phyloP scores from a whole-genome alignment of 2,329 filamentous ascomycete species.

The Remersonia thermophila region DNA sequence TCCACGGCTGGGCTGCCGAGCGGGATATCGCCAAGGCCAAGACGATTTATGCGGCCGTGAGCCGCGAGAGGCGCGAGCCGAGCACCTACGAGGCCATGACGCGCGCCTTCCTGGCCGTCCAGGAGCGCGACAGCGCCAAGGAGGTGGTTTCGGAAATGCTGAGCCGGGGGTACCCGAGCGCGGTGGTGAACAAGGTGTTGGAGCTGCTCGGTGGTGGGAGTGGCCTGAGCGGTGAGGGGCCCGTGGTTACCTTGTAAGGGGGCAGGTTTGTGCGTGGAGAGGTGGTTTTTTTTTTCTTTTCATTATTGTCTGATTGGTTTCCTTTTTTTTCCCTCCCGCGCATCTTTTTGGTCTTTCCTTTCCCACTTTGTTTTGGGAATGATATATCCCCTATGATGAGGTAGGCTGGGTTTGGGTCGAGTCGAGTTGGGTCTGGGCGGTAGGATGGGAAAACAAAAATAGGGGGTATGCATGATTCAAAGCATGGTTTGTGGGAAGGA shows the following conservation, averaged over 20 bases:
- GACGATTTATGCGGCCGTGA: slow-evolving; percentile 67
- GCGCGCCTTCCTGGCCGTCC: slow-evolving; percentile 73
- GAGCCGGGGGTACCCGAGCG: slow-evolving; percentile 75
- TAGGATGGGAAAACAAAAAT: not conserved
- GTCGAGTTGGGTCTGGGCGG: not conserved
- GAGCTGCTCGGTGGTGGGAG: slow-evolving; percentile 62
- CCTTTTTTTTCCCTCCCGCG: slow-evolving; percentile 3
- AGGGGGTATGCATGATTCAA: slow-evolving; percentile 1
- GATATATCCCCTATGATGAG: slow-evolving; percentile 13
- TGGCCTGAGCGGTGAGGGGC: too few species aligned
- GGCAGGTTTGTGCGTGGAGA: slow-evolving; percentile 3
- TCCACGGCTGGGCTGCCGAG: slow-evolving; percentile 87
- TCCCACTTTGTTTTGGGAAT: slow-evolving; percentile 7
- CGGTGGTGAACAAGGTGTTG: slow-evolving; percentile 85
- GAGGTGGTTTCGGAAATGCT: slow-evolving; percentile 81
- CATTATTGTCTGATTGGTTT: slow-evolving; percentile 3
- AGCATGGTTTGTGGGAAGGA: slow-evolving; percentile 1
- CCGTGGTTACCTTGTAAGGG: slow-evolving; percentile 24
- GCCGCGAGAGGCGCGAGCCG: slow-evolving; percentile 70
- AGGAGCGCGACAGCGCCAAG: slow-evolving; percentile 66
- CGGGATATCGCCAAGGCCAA: slow-evolving; percentile 69
- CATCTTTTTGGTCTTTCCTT: not conserved
- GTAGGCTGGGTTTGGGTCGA: not conserved
- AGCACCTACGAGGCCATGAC: slow-evolving; percentile 99
- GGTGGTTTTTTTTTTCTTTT: not conserved